Evolutionary conservation across 768 basidiomycete genomes (phyloP).

Genomic region (Kwoniella dejecticola): DNA sequence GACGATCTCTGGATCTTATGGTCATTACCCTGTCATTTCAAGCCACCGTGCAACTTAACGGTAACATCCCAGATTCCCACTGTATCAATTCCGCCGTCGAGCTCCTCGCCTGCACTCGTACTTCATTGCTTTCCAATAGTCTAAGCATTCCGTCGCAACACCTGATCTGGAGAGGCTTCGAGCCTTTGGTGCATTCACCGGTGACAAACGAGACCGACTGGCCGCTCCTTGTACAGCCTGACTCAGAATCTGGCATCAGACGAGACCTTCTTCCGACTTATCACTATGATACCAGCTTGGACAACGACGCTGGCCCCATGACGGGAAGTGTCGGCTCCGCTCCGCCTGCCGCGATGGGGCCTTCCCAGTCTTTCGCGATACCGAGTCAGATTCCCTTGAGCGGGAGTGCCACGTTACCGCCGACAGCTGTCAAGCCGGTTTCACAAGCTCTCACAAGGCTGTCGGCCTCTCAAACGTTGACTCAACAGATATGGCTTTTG

Average conservation of each 20-base stretch:
- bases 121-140: constrained; percentile 52
- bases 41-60: constrained; percentile 67
- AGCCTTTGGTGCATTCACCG: constrained; percentile 21
- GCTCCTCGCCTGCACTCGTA: constrained; percentile 59
- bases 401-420: constrained; percentile 5
- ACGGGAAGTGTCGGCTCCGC: too few species aligned
- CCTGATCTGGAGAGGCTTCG: constrained; percentile 63
- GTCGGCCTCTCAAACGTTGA: constrained; percentile 24
- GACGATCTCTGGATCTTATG: constrained; percentile 70
- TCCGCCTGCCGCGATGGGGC: not conserved
- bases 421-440: constrained; percentile 7
- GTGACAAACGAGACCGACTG: constrained; percentile 36
- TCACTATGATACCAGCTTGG: too few species aligned
- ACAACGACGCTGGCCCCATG: too few species aligned
- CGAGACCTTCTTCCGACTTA: constrained; percentile 17
- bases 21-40: constrained; percentile 71
- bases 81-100: constrained; percentile 69
- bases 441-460: not conserved
- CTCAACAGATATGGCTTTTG: constrained; percentile 70
- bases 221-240: constrained; percentile 62
- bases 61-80: constrained; percentile 64
- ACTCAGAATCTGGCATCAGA: constrained; percentile 63
- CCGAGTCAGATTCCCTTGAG: constrained; percentile 16
- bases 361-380: not conserved
- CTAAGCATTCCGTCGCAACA: constrained; percentile 70